Percentiles rank a stretch among this genome's conserved stretches.
phyloP scores from a whole-genome alignment of 2,329 filamentous ascomycete species.

The Phymatotrichopsis omnivora region DNA sequence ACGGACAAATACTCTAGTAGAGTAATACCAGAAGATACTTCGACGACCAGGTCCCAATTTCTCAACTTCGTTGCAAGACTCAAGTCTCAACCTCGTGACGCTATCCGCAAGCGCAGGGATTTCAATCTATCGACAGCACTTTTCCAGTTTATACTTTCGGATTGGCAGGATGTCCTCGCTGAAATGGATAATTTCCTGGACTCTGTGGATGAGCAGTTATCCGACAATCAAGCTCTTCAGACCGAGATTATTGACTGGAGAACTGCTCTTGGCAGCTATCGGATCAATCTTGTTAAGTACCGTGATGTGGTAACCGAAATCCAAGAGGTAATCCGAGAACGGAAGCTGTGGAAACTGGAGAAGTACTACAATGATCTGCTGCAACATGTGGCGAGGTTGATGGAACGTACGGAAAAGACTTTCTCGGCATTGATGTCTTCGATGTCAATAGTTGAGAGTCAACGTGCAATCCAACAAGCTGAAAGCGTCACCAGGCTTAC shows the following conservation, averaged over 20 bases:
- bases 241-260: slow-evolving; percentile 32
- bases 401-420: slow-evolving; percentile 28
- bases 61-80: slow-evolving; percentile 4
- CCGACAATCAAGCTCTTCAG: slow-evolving; percentile 32
- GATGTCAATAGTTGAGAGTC: slow-evolving; percentile 34
- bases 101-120: not conserved
- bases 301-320: slow-evolving; percentile 16
- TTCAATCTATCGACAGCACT: slow-evolving; percentile 17
- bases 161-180: slow-evolving; percentile 29
- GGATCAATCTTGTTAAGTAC: slow-evolving; percentile 22
- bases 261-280: slow-evolving; percentile 26
- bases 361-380: slow-evolving; percentile 2
- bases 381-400: slow-evolving; percentile 6
- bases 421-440: slow-evolving; percentile 35
- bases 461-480: slow-evolving; percentile 34
- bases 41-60: slow-evolving; percentile 10
- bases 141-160: slow-evolving; percentile 30
- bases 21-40: not conserved
- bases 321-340: slow-evolving; percentile 9
- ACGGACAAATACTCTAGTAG: too few species aligned
- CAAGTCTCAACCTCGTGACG: not conserved
- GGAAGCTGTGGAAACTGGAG: not conserved
- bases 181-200: slow-evolving; percentile 28
- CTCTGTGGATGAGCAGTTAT: slow-evolving; percentile 29
- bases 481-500: slow-evolving; percentile 37